These are phyloP conservation scores for Metschnikowia lochheadii DNA, from an alignment of 805 yeast species.

Conservation along the genomic window DNA sequence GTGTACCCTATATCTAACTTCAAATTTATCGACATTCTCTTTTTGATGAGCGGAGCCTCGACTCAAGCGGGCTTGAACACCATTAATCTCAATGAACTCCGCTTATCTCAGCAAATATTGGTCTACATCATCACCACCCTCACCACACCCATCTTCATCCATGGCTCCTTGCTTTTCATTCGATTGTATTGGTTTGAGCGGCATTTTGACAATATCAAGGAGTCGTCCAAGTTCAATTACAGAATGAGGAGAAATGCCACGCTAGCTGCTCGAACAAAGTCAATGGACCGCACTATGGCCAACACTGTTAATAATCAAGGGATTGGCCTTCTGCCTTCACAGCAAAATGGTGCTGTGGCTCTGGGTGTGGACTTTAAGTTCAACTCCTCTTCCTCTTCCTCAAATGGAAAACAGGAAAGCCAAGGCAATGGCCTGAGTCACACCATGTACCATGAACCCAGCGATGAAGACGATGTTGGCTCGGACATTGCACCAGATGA, in stretches of 20 bases:
- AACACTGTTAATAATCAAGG: constrained; percentile 35
- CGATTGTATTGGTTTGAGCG: constrained; percentile 88
- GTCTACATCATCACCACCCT: constrained; percentile 59
- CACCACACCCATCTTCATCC: constrained; percentile 86
- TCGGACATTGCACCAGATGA: constrained; percentile 1
- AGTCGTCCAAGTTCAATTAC: constrained; percentile 70
- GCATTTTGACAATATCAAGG: constrained; percentile 76
- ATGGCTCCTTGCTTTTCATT: constrained; percentile 69
- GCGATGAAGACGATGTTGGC: constrained; percentile 28
- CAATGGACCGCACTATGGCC: constrained; percentile 24
- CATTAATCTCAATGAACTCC: constrained; percentile 57
- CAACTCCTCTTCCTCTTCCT: constrained; percentile 11
- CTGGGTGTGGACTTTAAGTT: background rate
- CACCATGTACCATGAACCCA: constrained; percentile 41
- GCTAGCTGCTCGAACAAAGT: constrained; percentile 48
- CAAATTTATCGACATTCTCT: constrained; percentile 72
- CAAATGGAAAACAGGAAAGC: constrained; percentile 7
- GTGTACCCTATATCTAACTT: constrained; percentile 70
- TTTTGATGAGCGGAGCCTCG: constrained; percentile 68
- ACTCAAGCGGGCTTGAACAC: constrained; percentile 95
- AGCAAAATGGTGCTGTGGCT: background rate
- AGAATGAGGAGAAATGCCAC: constrained; percentile 80
- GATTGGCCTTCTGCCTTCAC: constrained; percentile 10
- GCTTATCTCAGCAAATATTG: constrained; percentile 75
- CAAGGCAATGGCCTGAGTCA: constrained; percentile 11